Percentiles rank a stretch among this genome's conserved stretches.
Evolutionary conservation across 1,139 yeast species (phyloP).

Genomic region (Pichia kudriavzevii): DNA sequence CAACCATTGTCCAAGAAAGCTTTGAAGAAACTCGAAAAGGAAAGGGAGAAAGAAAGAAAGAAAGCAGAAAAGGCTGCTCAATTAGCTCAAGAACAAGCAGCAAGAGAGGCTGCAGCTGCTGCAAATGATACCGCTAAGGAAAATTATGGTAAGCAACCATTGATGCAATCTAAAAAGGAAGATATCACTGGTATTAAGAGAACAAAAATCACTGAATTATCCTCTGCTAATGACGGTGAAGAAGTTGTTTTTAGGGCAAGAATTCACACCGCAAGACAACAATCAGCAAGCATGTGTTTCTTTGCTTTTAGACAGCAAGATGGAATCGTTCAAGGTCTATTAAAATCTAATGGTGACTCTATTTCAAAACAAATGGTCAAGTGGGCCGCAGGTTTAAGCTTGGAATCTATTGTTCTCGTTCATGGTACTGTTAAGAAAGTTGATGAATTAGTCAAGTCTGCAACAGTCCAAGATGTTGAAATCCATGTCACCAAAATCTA

Average conservation of each 20-base stretch:
- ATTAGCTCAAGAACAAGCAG: constrained; percentile 80
- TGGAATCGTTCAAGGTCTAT: constrained; percentile 72
- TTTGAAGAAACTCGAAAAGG: constrained; percentile 87
- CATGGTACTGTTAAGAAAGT: constrained; percentile 80
- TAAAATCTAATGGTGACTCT: constrained; percentile 58
- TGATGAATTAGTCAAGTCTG: constrained; percentile 80
- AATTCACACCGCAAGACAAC: constrained; percentile 86
- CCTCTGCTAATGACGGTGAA: constrained; percentile 65
- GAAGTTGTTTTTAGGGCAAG: constrained; percentile 87
- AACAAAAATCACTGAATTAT: constrained; percentile 47
- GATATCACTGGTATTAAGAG: constrained; percentile 47
- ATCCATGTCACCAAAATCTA: constrained; percentile 65
- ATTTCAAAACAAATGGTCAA: constrained; percentile 94
- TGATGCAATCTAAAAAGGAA: constrained; percentile 65
- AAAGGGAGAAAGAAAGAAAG: constrained; percentile 84
- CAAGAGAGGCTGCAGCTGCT: constrained; percentile 68
- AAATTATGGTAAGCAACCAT: constrained; percentile 83
- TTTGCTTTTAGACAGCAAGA: constrained; percentile 87
- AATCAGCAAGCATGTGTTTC: constrained; percentile 92
- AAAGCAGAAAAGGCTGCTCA: constrained; percentile 91
- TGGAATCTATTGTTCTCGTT: constrained; percentile 88
- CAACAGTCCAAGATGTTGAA: constrained; percentile 89
- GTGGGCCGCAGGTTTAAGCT: constrained; percentile 81
- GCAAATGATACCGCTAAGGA: constrained; percentile 81
- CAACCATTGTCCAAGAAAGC: constrained; percentile 94